Conservation (phyloP, 345 rosid species). For the Arabis alpina region DNA sequence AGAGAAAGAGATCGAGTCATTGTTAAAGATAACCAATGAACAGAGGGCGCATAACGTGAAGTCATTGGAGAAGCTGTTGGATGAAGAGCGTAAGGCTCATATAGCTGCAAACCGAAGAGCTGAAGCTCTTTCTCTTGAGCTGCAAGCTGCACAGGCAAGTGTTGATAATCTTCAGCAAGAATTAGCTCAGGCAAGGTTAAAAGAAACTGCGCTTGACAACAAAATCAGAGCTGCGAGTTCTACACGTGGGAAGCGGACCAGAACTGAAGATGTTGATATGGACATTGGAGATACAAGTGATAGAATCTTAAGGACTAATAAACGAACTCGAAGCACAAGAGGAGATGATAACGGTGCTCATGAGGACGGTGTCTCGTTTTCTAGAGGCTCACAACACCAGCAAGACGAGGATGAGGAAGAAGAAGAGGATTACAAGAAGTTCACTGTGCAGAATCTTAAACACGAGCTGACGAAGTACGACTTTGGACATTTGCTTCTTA, state of each 20-base stretch:
- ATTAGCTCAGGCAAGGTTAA: slow-evolving; percentile 74
- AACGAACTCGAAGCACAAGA: slow-evolving; percentile 66
- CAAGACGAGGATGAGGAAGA: slow-evolving; percentile 45
- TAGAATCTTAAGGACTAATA: slow-evolving; percentile 52
- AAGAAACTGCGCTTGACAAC: slow-evolving; percentile 82
- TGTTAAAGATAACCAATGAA: slow-evolving; percentile 72
- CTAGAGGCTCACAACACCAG: no score
- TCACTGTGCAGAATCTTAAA: slow-evolving; percentile 75
- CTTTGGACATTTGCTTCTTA: slow-evolving; percentile 80
- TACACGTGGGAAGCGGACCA: slow-evolving; percentile 67
- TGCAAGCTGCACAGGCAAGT: slow-evolving; percentile 81
- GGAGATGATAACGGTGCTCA: slow-evolving; percentile 45
- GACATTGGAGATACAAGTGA: slow-evolving; percentile 65
- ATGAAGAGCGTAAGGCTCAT: slow-evolving; percentile 83
- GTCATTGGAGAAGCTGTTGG: slow-evolving; percentile 78
- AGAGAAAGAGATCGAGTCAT: slow-evolving; percentile 89
- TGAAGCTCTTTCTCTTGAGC: slow-evolving; percentile 78
- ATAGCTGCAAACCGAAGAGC: slow-evolving; percentile 72
- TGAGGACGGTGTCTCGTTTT: no score
- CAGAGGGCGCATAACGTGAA: slow-evolving; percentile 82
- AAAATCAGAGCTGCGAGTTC: slow-evolving; percentile 68
- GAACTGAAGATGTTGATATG: slow-evolving; percentile 61
- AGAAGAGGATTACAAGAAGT: slow-evolving; percentile 67
- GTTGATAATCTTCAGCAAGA: slow-evolving; percentile 87
- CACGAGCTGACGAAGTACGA: slow-evolving; percentile 87